Evolutionary conservation across 805 yeast genomes (phyloP).

Genomic region (Torulaspora microellipsoides): DNA sequence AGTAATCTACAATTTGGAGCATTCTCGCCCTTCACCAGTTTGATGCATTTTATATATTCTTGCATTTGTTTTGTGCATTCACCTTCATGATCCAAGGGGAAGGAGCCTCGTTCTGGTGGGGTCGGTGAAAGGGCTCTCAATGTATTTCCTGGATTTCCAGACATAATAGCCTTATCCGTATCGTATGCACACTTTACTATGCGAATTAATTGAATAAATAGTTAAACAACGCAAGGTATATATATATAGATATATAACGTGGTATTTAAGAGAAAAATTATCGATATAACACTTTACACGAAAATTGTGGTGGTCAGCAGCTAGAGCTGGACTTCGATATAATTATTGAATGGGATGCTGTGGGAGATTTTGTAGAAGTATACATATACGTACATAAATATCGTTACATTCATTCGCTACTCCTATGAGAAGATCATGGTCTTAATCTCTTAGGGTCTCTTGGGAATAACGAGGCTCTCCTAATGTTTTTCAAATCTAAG

Average conservation of each 20-base stretch:
- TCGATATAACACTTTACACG: no score
- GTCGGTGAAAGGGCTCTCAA: conserved; percentile 61
- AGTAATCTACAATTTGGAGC: conserved; percentile 86
- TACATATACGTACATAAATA: neutral
- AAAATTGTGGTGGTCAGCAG: no score
- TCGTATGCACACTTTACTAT: neutral
- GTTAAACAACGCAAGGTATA: no score
- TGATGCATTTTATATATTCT: conserved; percentile 72
- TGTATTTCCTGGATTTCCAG: conserved; percentile 45
- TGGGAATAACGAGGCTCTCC: conserved; percentile 99
- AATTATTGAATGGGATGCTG: neutral
- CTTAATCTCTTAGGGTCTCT: conserved; percentile 94
- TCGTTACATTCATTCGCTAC: neutral
- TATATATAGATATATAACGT: neutral
- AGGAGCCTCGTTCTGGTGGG: conserved; percentile 95
- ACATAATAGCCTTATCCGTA: conserved; percentile 15
- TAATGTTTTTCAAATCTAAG: conserved; percentile 92
- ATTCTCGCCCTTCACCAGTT: conserved; percentile 71
- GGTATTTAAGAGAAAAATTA: no score
- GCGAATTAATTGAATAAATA: neutral
- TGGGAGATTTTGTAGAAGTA: neutral
- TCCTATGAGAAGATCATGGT: conserved; percentile 45
- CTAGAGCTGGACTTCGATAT: no score
- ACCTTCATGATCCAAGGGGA: conserved; percentile 84
- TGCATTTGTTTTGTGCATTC: conserved; percentile 79